Evolutionary conservation across 768 basidiomycete genomes (phyloP), one percentile per base, ranked within the genome.

Genomic region (Xanthoconium stramineum): DNA sequence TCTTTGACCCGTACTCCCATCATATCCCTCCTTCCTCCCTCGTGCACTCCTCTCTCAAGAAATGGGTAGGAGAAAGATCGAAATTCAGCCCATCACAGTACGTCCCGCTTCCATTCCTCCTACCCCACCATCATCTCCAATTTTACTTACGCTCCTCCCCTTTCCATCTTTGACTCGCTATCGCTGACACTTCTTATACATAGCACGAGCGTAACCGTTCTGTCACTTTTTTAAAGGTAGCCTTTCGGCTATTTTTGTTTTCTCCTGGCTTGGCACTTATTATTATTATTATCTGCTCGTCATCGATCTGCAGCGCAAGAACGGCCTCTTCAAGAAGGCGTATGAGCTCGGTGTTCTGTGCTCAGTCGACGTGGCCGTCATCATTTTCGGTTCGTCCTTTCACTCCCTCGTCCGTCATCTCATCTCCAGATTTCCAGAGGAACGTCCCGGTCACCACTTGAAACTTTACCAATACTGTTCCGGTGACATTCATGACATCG

Each of bases 201-300:
- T 80, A 93, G 90, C 88, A 93, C 76, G 91, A 93, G 75, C 86
- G 91, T 75, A 93, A 92, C 73, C 87, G 91, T 64, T 88, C 89
- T 59, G 91, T 93, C 70, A 93, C 91, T 64, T 93, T 92, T 80
- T 78, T 92, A 76, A 93, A 92, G 85, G 91, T 81, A 77, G 63
- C 78, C 50, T 69, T 73, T 76, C 75, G 77, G 76, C 83, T 86
- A 86, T 88, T 84, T 83, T 84, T 83, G 78, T 73, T 65, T 44
- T 6, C 53, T 49, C 61, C 54, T 38, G 64, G 62, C 73, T 73
- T 75, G 71, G 74, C 74, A 66, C 63, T 78, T 73, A 69, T 73
- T 66, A 65, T 71, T 57, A 60, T 65, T 62, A 54, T 62, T 48
- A 51, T 59, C 52, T 60, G 50, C 52, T 50, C 36, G 50, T 47